A percentile compares a stretch with the other conserved stretches of the same genome.
Evolutionary conservation across 1,139 yeast species (phyloP).

Genomic region (Saccharomycopsis hybrid): DNA sequence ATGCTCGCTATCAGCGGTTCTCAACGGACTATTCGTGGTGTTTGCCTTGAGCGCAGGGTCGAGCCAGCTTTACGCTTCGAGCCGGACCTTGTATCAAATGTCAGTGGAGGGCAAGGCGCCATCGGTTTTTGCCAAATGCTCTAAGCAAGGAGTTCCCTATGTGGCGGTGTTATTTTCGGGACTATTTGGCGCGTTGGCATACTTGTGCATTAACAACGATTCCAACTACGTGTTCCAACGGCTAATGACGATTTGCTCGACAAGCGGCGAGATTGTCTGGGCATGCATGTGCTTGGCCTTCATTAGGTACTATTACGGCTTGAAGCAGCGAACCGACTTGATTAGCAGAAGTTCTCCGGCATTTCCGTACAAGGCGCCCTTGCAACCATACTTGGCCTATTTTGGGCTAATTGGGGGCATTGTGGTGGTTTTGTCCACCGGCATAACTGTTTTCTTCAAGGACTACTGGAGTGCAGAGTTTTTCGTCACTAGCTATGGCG

Average conservation of each 20-base stretch:
- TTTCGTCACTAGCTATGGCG: slow-evolving; percentile 66
- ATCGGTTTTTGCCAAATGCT: slow-evolving; percentile 50
- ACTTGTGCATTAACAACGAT: slow-evolving; percentile 49
- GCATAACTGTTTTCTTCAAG: slow-evolving; percentile 55
- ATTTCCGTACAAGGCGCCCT: slow-evolving; percentile 70
- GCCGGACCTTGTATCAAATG: slow-evolving; percentile 35
- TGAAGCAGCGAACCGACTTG: slow-evolving; percentile 58
- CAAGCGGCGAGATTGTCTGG: slow-evolving; percentile 78
- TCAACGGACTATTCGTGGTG: slow-evolving; percentile 63
- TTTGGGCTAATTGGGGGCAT: slow-evolving; percentile 53
- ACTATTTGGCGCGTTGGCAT: slow-evolving; percentile 54
- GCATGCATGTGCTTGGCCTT: slow-evolving; percentile 71
- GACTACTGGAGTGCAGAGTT: slow-evolving; percentile 57
- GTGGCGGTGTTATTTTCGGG: slow-evolving; percentile 60
- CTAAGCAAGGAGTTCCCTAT: slow-evolving; percentile 65
- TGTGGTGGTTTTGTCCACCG: slow-evolving; percentile 41
- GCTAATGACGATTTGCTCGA: slow-evolving; percentile 60
- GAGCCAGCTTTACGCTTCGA: slow-evolving; percentile 35
- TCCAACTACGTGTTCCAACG: slow-evolving; percentile 62
- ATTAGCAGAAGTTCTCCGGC: slow-evolving; percentile 43
- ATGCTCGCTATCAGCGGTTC: slow-evolving; percentile 57
- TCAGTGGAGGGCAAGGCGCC: slow-evolving; percentile 71
- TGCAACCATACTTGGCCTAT: slow-evolving; percentile 72
- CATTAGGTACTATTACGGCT: slow-evolving; percentile 64
- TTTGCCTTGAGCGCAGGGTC: slow-evolving; percentile 56